Conservation (phyloP, 2,329 filamentous ascomycete species). For the Penicillium sp. region DNA sequence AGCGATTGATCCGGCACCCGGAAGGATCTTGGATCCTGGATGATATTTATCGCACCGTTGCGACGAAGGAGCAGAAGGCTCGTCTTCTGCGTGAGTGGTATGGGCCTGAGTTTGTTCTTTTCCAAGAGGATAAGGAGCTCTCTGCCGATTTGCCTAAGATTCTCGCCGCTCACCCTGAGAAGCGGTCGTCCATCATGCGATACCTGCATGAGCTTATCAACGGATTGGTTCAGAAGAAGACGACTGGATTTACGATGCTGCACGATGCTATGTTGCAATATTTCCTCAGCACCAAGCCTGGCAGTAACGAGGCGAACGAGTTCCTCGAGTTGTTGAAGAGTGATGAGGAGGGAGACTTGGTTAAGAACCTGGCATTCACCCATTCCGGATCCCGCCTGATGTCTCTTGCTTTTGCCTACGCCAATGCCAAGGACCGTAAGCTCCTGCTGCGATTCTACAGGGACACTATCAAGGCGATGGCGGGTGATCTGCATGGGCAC, state of each 20-base stretch:
- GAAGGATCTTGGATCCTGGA: slow-evolving; percentile 98
- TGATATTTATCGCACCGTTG: slow-evolving; percentile 89
- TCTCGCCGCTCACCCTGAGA: slow-evolving; percentile 76
- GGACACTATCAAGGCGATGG: slow-evolving; percentile 84
- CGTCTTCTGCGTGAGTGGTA: slow-evolving; percentile 93
- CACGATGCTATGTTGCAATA: slow-evolving; percentile 99
- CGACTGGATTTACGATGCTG: slow-evolving; percentile 95
- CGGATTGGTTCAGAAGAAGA: slow-evolving; percentile 90
- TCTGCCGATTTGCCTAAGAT: slow-evolving; percentile 73
- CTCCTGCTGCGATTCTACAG: slow-evolving; percentile 86
- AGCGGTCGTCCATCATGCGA: slow-evolving; percentile 84
- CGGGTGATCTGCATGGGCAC: slow-evolving; percentile 77
- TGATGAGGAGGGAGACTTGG: slow-evolving; percentile 84
- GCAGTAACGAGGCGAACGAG: slow-evolving; percentile 79
- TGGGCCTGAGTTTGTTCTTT: slow-evolving; percentile 86
- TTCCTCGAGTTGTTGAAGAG: slow-evolving; percentile 90
- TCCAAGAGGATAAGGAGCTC: slow-evolving; percentile 61
- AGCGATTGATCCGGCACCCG: slow-evolving; percentile 90
- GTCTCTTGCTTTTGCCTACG: slow-evolving; percentile 80
- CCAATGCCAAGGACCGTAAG: slow-evolving; percentile 90
- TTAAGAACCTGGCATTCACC: slow-evolving; percentile 97
- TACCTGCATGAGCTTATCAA: slow-evolving; percentile 87
- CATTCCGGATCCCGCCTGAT: slow-evolving; percentile 82
- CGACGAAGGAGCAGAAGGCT: slow-evolving; percentile 83
- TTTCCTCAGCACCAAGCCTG: slow-evolving; percentile 77